These are phyloP conservation scores for Suhomyces panamericanus DNA, from an alignment of 1,139 yeast genomes.

Conservation along the genomic window DNA sequence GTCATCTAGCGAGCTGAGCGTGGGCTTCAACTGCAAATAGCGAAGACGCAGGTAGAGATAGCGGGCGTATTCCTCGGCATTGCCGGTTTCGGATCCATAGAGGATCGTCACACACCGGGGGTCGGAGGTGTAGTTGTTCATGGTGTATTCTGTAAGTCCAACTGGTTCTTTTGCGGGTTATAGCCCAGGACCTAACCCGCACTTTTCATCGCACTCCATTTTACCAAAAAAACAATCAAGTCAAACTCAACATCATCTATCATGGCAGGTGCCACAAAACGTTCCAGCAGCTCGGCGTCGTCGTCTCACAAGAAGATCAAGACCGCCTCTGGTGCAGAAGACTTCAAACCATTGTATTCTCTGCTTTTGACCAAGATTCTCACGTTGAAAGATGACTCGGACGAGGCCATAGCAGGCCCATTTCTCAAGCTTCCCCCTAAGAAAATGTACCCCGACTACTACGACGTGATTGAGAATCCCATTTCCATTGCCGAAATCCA, in stretches of 20 bases:
- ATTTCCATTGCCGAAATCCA: conserved; percentile 67
- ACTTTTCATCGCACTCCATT: not conserved
- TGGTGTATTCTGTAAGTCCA: not conserved
- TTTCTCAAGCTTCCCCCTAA: conserved; percentile 72
- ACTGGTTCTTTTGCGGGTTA: not conserved
- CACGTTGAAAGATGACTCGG: conserved; percentile 33
- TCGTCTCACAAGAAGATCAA: conserved; percentile 18
- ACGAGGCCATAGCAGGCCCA: conserved; percentile 46
- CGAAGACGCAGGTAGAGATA: conserved; percentile 58
- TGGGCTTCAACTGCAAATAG: conserved; percentile 54
- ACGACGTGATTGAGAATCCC: conserved; percentile 62
- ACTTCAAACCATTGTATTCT: conserved; percentile 27
- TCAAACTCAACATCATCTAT: not conserved
- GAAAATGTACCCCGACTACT: conserved; percentile 81
- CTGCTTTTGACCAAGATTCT: conserved; percentile 29
- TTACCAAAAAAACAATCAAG: conserved; percentile 1
- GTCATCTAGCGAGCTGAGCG: conserved; percentile 59
- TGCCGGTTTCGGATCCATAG: conserved; percentile 94
- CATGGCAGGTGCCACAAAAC: conserved; percentile 15
- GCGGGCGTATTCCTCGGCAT: conserved; percentile 82
- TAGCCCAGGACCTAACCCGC: not conserved
- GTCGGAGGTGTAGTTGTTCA: conserved; percentile 3
- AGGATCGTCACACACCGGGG: conserved; percentile 50
- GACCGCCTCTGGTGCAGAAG: conserved; percentile 20
- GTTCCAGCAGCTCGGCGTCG: conserved; percentile 11